Percentiles rank a stretch among this genome's conserved stretches.
These are phyloP conservation scores for Ustilago tritici DNA, from an alignment of 1,284 basidiomycete species.

Conservation along the genomic window DNA sequence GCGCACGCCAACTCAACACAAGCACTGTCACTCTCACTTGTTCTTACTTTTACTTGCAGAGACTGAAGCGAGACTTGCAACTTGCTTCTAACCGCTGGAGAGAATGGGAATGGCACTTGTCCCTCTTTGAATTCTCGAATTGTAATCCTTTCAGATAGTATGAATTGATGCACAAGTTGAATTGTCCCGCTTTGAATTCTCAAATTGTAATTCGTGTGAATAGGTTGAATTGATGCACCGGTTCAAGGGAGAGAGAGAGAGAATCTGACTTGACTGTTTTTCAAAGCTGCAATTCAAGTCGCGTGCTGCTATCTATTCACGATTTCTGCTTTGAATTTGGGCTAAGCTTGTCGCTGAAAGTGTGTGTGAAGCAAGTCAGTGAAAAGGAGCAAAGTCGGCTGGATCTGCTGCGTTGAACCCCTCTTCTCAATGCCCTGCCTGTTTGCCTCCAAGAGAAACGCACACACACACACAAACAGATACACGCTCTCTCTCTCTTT, in stretches of 20 bases:
- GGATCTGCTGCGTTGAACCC: slow-evolving; percentile 28
- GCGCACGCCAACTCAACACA: too few species aligned
- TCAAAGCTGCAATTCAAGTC: not conserved
- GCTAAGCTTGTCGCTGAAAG: not conserved
- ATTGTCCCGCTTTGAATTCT: not conserved
- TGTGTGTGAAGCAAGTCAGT: not conserved
- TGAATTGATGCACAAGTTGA: too few species aligned
- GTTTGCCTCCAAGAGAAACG: not conserved
- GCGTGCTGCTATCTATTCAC: not conserved
- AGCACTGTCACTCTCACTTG: not conserved
- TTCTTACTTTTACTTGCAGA: not conserved
- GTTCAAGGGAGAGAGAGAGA: not conserved
- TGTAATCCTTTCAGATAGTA: not conserved
- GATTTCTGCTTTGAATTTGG: not conserved
- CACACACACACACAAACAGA: not conserved
- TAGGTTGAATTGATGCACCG: not conserved
- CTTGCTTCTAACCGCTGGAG: too few species aligned
- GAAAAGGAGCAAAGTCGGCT: too few species aligned
- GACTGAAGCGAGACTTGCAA: too few species aligned
- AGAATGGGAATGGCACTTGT: too few species aligned
- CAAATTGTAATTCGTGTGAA: not conserved
- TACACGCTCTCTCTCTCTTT: slow-evolving; percentile 1
- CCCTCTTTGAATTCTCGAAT: not conserved
- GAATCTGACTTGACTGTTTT: not conserved
- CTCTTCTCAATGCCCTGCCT: slow-evolving; percentile 19